Base-by-base conservation (phyloP, 345 rosid species). In the Lepidium sativum region DNA sequence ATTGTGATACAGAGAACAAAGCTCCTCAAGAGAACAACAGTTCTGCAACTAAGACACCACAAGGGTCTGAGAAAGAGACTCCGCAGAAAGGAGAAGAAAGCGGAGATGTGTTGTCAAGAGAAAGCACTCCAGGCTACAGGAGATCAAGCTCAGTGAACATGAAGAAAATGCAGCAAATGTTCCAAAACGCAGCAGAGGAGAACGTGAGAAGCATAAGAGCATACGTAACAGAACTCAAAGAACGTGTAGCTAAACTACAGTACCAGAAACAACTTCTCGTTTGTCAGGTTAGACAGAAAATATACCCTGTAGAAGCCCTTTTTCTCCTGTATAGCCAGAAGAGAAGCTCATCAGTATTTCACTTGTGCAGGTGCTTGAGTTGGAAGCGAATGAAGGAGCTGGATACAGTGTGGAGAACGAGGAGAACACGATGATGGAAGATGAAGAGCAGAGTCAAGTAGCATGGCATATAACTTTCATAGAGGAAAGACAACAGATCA, bases 261-360 rank as follows among this genome's bases (percentile, higher is more conserved):
- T 95, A 95, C 78, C 97, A 95, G 78, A 95, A 95, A 82, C 99
- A 95, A 72, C 86, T 95, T n/a, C 97, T 95, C 68, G 99, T 95
- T 80, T 85, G 95, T 75, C 99, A 92, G 98, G 98, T 89, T 71
- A 13, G 51, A 59, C 42, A 64, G 47, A 51, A 17, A 18, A 38
- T 16, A 34, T 6, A 35, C 4, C 5, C 20, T 39, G 35, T 48
- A 6, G 35, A 37, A 47, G 41, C 15, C 29, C 35, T 40, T 14
- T 9, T 48, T 54, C 16, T 48, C 31, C 31, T 50, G 32, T 15
- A 35, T 58, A 10, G 12, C 8, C 1, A 41, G 4, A 11, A 4
- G 3, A 8, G 37, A 43, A 42, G 9, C 47, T 61, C 49, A 60
- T 43, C 8, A 6, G 34, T 59, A 40, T 39, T 18, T 10, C 50